A percentile compares a stretch with the other conserved stretches of the same genome.
Conservation (phyloP, 2,329 filamentous ascomycete species). For the Malbranchea zuffiana region DNA sequence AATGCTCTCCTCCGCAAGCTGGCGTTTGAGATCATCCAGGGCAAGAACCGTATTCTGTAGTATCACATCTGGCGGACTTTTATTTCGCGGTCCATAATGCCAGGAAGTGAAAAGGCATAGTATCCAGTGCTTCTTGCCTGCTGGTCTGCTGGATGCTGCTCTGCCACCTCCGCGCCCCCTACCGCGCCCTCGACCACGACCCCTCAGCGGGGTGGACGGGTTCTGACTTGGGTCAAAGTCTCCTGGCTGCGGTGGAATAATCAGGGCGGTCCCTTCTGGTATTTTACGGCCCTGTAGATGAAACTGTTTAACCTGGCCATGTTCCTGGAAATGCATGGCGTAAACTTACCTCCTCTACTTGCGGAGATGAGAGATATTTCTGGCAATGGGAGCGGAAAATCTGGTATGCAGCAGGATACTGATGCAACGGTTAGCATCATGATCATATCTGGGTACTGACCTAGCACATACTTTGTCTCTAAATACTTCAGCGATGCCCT, state of each 20-base stretch:
- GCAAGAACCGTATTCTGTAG: constrained; percentile 40
- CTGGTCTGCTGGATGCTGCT: constrained; percentile 1
- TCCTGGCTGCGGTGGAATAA: constrained; percentile 42
- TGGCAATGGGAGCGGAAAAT: constrained; percentile 41
- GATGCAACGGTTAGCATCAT: constrained; percentile 4
- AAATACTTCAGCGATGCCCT: constrained; percentile 47
- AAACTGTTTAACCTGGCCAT: too few species aligned
- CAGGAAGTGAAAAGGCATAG: constrained; percentile 49
- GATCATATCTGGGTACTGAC: background rate
- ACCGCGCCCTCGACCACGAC: constrained; percentile 2
- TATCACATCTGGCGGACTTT: constrained; percentile 33
- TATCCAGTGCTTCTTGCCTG: constrained; percentile 40
- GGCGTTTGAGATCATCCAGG: constrained; percentile 38
- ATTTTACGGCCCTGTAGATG: too few species aligned
- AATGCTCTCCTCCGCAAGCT: constrained; percentile 28
- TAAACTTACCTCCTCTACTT: constrained; percentile 11
- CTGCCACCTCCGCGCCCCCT: background rate
- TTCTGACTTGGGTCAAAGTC: constrained; percentile 17
- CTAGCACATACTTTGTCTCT: constrained; percentile 24
- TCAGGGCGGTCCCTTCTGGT: constrained; percentile 39
- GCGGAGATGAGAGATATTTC: constrained; percentile 12
- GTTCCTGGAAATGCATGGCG: too few species aligned
- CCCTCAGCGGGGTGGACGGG: background rate
- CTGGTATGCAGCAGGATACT: constrained; percentile 43
- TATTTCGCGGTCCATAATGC: constrained; percentile 36